These are phyloP conservation scores for Fusarium bactridioides DNA, from an alignment of 2,329 filamentous ascomycete genomes.

Conservation along the genomic window DNA sequence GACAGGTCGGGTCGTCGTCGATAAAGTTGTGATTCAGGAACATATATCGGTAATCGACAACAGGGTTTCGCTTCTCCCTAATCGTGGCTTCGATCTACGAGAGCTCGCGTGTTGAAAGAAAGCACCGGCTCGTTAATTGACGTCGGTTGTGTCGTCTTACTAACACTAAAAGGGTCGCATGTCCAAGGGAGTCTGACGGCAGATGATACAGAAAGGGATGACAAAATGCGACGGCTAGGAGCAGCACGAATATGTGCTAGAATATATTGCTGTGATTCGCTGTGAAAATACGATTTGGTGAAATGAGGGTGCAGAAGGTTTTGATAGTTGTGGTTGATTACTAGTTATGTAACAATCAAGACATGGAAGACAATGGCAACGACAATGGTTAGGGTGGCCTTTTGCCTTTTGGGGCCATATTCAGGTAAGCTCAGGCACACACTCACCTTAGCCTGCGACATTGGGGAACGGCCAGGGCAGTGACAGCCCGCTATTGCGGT, in stretches of 20 bases:
- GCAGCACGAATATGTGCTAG: not conserved
- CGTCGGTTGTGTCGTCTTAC: conserved; percentile 35
- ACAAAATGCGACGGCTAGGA: not conserved
- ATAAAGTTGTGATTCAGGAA: not conserved
- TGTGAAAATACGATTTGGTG: not conserved
- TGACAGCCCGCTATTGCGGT: conserved; percentile 30
- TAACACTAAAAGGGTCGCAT: conserved; percentile 34
- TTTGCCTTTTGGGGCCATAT: conserved; percentile 29
- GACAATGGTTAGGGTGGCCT: conserved; percentile 39
- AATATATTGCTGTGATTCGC: not conserved
- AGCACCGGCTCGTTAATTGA: conserved; percentile 31
- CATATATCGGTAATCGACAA: conserved; percentile 12
- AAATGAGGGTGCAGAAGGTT: conserved; percentile 2
- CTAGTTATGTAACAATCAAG: conserved; percentile 5
- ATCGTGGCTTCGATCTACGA: conserved; percentile 20
- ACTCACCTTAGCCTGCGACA: conserved; percentile 12
- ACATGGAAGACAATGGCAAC: not conserved
- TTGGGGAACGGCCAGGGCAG: not conserved
- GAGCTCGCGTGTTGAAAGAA: conserved; percentile 19
- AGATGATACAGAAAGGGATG: not conserved
- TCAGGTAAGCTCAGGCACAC: conserved; percentile 27
- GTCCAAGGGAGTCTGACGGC: conserved; percentile 16
- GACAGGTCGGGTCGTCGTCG: conserved; percentile 3
- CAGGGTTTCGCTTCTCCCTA: conserved; percentile 1
- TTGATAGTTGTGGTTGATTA: conserved; percentile 25